phyloP scores from a whole-genome alignment of 73 alveolate species.

The Tetrahymena malaccensis region DNA sequence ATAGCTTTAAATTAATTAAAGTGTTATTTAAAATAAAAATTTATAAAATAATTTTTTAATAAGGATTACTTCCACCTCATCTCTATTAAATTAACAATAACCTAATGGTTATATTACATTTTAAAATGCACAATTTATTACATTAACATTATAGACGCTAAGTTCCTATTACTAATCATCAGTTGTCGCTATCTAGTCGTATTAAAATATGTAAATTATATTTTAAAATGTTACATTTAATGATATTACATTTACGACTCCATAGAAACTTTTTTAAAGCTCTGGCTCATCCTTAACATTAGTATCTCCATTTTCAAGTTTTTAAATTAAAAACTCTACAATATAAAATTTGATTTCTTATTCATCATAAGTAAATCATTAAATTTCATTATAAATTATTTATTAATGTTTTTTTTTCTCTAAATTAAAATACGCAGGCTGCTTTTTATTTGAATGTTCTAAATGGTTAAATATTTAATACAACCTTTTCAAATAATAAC shows the following conservation, averaged over 20 bases:
- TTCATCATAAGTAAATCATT: background rate
- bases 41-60: background rate
- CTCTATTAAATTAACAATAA: background rate
- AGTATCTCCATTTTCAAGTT: background rate
- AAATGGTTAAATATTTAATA: background rate
- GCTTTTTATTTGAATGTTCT: background rate
- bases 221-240: background rate
- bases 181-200: background rate
- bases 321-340: background rate
- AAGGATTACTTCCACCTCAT: background rate
- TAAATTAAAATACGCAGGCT: background rate
- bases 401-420: background rate
- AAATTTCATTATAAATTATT: background rate
- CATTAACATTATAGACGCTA: background rate
- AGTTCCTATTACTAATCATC: background rate
- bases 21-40: background rate
- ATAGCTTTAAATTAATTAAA: background rate
- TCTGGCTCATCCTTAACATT: background rate
- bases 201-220: background rate
- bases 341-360: background rate
- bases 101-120: background rate
- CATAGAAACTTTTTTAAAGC: background rate
- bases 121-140: background rate
- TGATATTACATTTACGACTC: background rate
- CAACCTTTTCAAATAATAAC: background rate